These are phyloP conservation scores for Bacidia rubella DNA, from an alignment of 495 filamentous ascomycete species.

Conservation along the genomic window DNA sequence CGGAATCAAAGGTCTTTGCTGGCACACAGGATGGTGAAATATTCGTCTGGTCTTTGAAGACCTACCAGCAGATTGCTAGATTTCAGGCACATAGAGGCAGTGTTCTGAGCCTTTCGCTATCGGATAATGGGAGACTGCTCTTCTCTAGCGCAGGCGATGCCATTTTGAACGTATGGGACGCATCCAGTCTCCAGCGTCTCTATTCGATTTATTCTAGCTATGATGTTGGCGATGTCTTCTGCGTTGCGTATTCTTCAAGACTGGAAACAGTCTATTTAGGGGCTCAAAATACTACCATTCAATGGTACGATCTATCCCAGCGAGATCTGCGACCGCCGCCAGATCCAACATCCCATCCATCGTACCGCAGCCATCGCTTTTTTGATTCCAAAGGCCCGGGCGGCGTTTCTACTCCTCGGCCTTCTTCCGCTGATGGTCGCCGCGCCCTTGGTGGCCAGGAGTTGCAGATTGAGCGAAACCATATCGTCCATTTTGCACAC, in stretches of 20 bases:
- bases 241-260: conserved; percentile 66
- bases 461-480: conserved; percentile 69
- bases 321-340: conserved; percentile 42
- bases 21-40: conserved; percentile 90
- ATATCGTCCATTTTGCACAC: conserved; percentile 81
- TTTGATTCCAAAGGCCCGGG: conserved; percentile 85
- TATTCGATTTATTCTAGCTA: conserved; percentile 89
- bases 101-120: conserved; percentile 72
- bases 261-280: conserved; percentile 80
- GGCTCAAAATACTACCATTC: conserved; percentile 83
- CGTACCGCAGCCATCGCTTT: conserved; percentile 75
- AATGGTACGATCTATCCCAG: conserved; percentile 52
- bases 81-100: conserved; percentile 82
- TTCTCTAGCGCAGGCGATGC: conserved; percentile 93
- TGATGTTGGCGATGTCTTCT: conserved; percentile 94
- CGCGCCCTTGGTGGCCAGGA: conserved; percentile 42
- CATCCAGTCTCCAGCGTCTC: conserved; percentile 46
- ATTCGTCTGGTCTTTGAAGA: conserved; percentile 75
- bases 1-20: conserved; percentile 55
- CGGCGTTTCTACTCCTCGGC: conserved; percentile 59
- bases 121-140: conserved; percentile 56
- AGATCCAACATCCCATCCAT: conserved; percentile 56
- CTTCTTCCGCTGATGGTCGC: conserved; percentile 19
- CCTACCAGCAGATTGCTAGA: conserved; percentile 60
- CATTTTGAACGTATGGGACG: conserved; percentile 73